phyloP scores from a whole-genome alignment of 2,329 filamentous ascomycete species.

The Pseudogymnoascus verrucosus region DNA sequence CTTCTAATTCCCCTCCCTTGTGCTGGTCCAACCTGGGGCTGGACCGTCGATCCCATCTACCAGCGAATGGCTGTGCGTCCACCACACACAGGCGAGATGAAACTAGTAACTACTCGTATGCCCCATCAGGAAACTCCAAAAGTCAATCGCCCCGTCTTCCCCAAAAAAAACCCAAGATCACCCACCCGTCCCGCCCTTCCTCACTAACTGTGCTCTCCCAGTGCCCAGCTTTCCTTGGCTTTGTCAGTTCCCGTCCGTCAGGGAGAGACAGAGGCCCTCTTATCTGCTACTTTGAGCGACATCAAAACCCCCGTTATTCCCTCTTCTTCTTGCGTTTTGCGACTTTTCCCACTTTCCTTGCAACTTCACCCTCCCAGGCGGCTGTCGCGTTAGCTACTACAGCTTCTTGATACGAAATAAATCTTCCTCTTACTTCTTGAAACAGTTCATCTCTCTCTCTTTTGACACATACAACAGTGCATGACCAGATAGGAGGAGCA shows the following conservation, averaged over 20 bases:
- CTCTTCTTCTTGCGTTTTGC: neutral
- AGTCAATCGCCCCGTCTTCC: neutral
- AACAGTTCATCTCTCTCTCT: neutral
- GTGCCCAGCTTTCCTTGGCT: neutral
- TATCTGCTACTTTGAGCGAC: neutral
- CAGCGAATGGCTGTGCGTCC: neutral
- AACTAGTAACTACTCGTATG: neutral
- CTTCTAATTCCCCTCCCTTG: neutral
- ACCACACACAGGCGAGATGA: neutral
- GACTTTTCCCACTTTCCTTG: neutral
- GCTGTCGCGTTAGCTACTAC: neutral
- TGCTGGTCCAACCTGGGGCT: neutral
- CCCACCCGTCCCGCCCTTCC: neutral
- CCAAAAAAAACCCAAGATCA: neutral
- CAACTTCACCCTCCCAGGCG: neutral
- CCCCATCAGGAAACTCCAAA: neutral
- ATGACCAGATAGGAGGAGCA: neutral
- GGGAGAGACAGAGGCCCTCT: neutral
- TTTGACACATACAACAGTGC: neutral
- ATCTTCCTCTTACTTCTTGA: neutral
- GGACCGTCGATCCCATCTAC: neutral
- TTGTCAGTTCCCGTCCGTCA: neutral
- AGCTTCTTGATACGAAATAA: neutral
- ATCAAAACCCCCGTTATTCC: neutral
- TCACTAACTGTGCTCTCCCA: neutral